Evolutionary conservation across 352 stramenopile species (phyloP), one percentile per base, ranked within the genome.

Genomic region (Globisporangium takayamanum): DNA sequence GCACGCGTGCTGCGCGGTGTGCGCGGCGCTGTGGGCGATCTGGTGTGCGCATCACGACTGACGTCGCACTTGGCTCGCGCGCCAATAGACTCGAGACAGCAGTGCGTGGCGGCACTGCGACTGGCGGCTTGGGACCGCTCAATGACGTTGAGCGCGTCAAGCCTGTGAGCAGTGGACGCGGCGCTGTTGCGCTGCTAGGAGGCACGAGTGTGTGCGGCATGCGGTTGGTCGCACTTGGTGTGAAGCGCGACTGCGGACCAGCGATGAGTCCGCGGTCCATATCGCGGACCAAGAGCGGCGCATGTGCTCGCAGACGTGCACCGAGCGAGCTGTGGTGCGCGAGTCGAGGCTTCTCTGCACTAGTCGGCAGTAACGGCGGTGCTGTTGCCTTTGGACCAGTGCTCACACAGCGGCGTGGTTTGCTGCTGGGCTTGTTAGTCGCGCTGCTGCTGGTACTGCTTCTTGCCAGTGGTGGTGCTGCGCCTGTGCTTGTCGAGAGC

Each of bases 31-130:
- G 84, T 11, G 85, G 83, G 45, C 83, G 77, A 55, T 95, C 85
- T 1, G 85, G 85, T 22, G 85, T 95, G 33, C 83, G 70, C 74
- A 91, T 88, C 16, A 95, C 75, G 4, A 92, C 62, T 4, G 60
- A 56, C 0, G 74, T 22, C 11, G 30, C 18, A 5, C 44, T 49
- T 18, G 44, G 63, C 33, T 58, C 28, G 50, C 49, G 49, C 59
- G 53, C n/a, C 50, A 55, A 14, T 33, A 67, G 39, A 18, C 53
- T 60, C 10, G 53, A 49, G 48, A 58, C 22, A 12, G 48, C 60
- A 8, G 57, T 62, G 54, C 53, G 60, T 39, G 53, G 26, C n/a
- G 39, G 30, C 28, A n/a, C 20, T 10, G 36, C 36, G 3, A 50
- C 28, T 39, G 11, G 20, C 3, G 26, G 33, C 11, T 25, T 56